A percentile compares a stretch with the other conserved stretches of the same genome.
phyloP scores from a whole-genome alignment of 371 early-diverging fungal genomes.

The Syncephalastrum racemosum region DNA sequence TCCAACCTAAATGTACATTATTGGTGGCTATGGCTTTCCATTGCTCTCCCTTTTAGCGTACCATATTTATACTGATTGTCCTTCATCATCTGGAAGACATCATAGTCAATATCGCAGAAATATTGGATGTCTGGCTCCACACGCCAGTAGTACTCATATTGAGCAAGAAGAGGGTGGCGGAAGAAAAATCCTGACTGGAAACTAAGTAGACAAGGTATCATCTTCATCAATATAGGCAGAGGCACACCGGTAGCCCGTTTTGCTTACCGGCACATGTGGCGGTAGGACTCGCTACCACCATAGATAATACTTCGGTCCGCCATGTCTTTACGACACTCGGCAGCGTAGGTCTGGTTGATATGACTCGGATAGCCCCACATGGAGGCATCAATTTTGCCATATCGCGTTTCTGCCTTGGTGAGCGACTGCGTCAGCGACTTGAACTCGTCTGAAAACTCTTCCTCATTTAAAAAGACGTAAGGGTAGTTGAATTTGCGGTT shows the following conservation, averaged over 20 bases:
- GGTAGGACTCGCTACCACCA: conserved; percentile 83
- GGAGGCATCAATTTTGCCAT: conserved; percentile 51
- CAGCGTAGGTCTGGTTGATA: conserved; percentile 74
- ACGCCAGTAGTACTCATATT: conserved; percentile 95
- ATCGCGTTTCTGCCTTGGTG: conserved; percentile 52
- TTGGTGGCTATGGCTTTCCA: background rate
- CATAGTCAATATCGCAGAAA: conserved; percentile 86
- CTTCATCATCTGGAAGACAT: conserved; percentile 87
- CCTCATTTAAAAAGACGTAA: conserved; percentile 86
- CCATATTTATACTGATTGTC: conserved; percentile 83
- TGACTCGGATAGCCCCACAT: conserved; percentile 84
- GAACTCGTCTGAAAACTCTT: conserved; percentile 79
- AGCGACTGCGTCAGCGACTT: conserved; percentile 48
- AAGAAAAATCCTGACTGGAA: conserved; percentile 93
- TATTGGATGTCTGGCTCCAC: conserved; percentile 90
- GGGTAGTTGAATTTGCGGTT: conserved; percentile 85
- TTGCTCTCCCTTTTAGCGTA: conserved; percentile 20
- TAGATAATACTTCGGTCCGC: conserved; percentile 70
- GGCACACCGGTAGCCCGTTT: too few relatives aligned
- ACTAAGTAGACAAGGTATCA: conserved; percentile 21
- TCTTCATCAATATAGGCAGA: background rate
- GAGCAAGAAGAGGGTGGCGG: conserved; percentile 73
- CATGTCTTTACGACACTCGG: conserved; percentile 58
- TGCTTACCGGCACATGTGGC: conserved; percentile 87
- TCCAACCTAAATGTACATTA: conserved; percentile 64